Evolutionary conservation across 306 rosid genomes (phyloP), one percentile per base, ranked within the genome.

Genomic region (Inga laurina): DNA sequence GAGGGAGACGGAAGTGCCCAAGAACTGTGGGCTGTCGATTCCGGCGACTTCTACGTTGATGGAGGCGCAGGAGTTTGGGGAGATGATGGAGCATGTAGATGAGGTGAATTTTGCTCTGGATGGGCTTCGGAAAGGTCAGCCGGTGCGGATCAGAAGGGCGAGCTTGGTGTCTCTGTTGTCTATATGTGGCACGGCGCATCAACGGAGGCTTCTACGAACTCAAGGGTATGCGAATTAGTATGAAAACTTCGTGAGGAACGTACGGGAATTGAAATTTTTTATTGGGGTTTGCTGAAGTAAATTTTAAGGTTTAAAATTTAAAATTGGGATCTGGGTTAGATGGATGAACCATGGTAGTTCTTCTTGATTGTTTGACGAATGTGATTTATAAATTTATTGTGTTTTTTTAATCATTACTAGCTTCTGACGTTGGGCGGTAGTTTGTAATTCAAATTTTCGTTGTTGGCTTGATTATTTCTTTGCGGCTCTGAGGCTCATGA

Each of bases 1-100:
- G 73, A 79, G 72, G 70, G 82, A 70, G 62, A 11, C 27, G 21
- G 73, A 68, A 9, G 84, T 43, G 82, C 57, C 48, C 67, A 79
- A 32, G 83, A 78, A 79, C 41, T 34, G 45, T 68, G 78, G 81
- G 39, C 46, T 84, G 45, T 83, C 86, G 82, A 81, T 91, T 86
- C 91, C 91, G 59, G 87, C 90, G 72, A 93, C 98, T 4, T 92
- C 98, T 78, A 95, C 97, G 67, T 78, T 96, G 87, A 96, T 94
- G 99, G 98, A 96, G 89, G 97, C 99, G 54, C 98, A 96, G 93
- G 98, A 96, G 86, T 96, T 96, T 24, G 99, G 99, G 69, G 99
- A 96, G 90, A 94, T 96, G 99, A 96, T 96, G 99, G 99, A 96
- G 92, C 99, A 96, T 4, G 92, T 89, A 19, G 98, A 96, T 74